Evolutionary conservation across 371 early-diverging fungal genomes (phyloP), one percentile per base, ranked within the genome.

Genomic region (Mortierella polycephala): DNA sequence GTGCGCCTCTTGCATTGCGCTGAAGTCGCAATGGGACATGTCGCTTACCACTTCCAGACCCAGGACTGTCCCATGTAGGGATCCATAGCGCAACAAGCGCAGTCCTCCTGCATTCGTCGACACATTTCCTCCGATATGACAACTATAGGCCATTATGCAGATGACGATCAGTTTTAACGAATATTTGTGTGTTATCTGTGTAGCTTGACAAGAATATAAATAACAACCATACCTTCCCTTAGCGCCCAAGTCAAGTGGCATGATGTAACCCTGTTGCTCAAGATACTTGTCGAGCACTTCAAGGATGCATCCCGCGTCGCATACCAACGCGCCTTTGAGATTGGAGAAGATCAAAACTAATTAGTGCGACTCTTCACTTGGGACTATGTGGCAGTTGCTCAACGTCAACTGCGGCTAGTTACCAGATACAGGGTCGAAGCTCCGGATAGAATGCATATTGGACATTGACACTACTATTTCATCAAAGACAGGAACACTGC

Each of bases 31-130:
- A 11, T 8, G 39, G 14, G 30, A 23, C 37, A 10, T 30, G 18
- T 1, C 14, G 63, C 74, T 49, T 82, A 89, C 95, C 40, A 85
- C 93, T 85, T 96, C 94, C 49, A 94, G 81, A 5, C 95, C 95
- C 54, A 98, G 85, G 5, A 96, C 96, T 37, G 90, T 92, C 18
- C 98, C 96, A 71, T 96, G 97, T 23, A 98, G 83, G 13, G 91
- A 90, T 45, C 98, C 98, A 82, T 96, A 98, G 11, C 96, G 88
- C 79, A 98, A 85, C 41, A 95, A 85, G 20, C 98, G 85, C 55
- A 98, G 85, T 1, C 98, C 98, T 23, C 98, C 98, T 0, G 99
- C 99, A 77, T 98, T 98, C 5, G 98, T 96, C 9, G 96, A 90
- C 2, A 98, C 92, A 71, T 98, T 98, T 16, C 98, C 98, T 52